Conservation (phyloP, 176 grass and related monocot genomes). For the Guadua angustifolia region DNA sequence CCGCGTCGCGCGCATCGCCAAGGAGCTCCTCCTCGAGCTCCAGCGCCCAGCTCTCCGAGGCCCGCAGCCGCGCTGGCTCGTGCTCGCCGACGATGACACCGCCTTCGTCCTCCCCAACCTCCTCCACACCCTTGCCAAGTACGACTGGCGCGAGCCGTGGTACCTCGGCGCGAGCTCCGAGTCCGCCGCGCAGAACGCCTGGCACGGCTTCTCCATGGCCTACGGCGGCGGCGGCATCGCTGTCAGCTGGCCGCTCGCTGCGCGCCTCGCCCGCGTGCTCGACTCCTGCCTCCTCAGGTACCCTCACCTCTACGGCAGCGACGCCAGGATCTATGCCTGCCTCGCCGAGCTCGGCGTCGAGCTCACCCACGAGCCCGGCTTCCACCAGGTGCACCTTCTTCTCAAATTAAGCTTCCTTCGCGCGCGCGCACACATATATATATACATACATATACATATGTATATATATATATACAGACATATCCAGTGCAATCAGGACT, state of each 20-base stretch:
- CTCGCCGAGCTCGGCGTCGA: conserved; percentile 84
- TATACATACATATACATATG: no score
- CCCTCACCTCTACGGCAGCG: conserved; percentile 86
- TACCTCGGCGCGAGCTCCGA: conserved; percentile 85
- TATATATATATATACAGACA: no score
- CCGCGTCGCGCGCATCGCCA: conserved; percentile 87
- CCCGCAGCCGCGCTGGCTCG: conserved; percentile 62
- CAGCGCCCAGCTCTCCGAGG: not conserved
- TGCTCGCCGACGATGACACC: conserved; percentile 91
- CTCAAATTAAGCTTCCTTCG: no score
- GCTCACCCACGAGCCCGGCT: conserved; percentile 83
- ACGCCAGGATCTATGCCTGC: conserved; percentile 80
- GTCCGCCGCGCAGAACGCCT: conserved; percentile 69
- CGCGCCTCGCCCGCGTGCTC: conserved; percentile 58
- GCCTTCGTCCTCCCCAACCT: conserved; percentile 86
- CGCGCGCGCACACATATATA: no score
- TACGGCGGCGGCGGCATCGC: conserved; percentile 83
- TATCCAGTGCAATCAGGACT: no score
- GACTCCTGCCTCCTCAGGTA: conserved; percentile 91
- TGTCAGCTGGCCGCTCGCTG: conserved; percentile 80
- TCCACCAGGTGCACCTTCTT: conserved; percentile 97
- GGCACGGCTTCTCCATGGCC: conserved; percentile 82
- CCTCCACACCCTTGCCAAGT: conserved; percentile 54
- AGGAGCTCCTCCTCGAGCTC: conserved; percentile 59
- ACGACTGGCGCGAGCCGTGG: conserved; percentile 82